A percentile compares a stretch with the other conserved stretches of the same genome.
phyloP scores from a whole-genome alignment of 2,329 filamentous ascomycete genomes.

The Ophiocordyceps camponoti-leonardi region DNA sequence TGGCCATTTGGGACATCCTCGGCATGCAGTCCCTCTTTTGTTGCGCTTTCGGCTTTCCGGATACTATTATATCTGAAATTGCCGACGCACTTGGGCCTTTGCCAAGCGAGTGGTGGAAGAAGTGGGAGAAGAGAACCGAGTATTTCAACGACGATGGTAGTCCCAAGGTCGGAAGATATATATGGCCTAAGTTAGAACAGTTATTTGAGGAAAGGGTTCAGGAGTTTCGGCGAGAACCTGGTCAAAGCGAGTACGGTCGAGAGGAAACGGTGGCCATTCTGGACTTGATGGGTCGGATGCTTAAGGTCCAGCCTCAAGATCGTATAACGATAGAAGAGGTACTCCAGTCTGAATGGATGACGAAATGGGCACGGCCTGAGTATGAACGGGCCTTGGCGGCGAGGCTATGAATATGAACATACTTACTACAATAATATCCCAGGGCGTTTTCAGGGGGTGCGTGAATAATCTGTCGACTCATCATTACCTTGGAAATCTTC shows the following conservation, averaged over 20 bases:
- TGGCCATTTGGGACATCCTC: constrained; percentile 8
- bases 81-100: constrained; percentile 7
- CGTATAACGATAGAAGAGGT: constrained; percentile 12
- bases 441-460: too few relatives aligned
- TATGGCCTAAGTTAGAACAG: constrained; percentile 8
- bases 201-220: constrained; percentile 11
- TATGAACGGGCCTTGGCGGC: too few relatives aligned
- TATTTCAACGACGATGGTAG: neutral
- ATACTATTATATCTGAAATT: constrained; percentile 8
- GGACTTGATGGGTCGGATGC: constrained; percentile 14
- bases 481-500: too few relatives aligned
- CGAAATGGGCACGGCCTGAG: constrained; percentile 10
- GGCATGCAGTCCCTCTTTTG: constrained; percentile 8
- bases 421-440: too few relatives aligned
- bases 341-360: constrained; percentile 16
- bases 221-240: constrained; percentile 5
- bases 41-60: constrained; percentile 5
- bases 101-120: neutral
- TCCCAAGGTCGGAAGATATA: neutral
- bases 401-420: too few relatives aligned
- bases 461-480: too few relatives aligned
- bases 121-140: neutral
- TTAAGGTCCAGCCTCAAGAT: constrained; percentile 11
- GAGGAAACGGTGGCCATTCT: constrained; percentile 8
- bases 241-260: constrained; percentile 4